Percentiles rank a stretch among this genome's conserved stretches.
Conservation (phyloP, 306 rosid genomes). For the Sophora flavescens region DNA sequence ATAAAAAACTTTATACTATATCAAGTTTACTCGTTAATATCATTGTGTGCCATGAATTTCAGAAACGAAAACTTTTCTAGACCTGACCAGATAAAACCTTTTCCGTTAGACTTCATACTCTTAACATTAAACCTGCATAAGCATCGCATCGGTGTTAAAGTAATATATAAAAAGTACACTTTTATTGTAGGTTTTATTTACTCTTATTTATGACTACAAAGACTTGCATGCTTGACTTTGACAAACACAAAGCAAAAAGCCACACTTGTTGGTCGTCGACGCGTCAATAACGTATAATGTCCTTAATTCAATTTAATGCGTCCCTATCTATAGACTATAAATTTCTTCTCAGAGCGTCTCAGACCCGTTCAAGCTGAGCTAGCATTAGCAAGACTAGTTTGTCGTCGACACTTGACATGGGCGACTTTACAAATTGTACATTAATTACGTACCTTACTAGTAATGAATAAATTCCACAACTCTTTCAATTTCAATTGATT, state of each 20-base stretch:
- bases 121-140: not conserved
- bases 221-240: not conserved
- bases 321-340: not conserved
- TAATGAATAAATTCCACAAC: conserved; percentile 2
- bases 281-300: not conserved
- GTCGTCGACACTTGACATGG: not conserved
- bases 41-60: not conserved
- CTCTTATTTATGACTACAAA: not conserved
- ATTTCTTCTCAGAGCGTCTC: not conserved
- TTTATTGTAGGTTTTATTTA: not conserved
- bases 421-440: not conserved
- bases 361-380: not conserved
- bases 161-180: not conserved
- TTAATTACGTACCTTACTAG: not conserved
- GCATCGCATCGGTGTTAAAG: not conserved
- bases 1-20: too few species aligned
- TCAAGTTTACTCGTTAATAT: not conserved
- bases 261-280: not conserved
- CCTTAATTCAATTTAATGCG: not conserved
- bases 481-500: conserved; percentile 7
- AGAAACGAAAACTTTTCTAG: not conserved
- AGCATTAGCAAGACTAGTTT: not conserved
- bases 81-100: not conserved
- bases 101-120: not conserved
- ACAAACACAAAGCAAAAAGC: not conserved